Percentiles rank a stretch among this genome's conserved stretches.
Conservation (phyloP, 164 flowering plant species). For the Cinnamomum chago region DNA sequence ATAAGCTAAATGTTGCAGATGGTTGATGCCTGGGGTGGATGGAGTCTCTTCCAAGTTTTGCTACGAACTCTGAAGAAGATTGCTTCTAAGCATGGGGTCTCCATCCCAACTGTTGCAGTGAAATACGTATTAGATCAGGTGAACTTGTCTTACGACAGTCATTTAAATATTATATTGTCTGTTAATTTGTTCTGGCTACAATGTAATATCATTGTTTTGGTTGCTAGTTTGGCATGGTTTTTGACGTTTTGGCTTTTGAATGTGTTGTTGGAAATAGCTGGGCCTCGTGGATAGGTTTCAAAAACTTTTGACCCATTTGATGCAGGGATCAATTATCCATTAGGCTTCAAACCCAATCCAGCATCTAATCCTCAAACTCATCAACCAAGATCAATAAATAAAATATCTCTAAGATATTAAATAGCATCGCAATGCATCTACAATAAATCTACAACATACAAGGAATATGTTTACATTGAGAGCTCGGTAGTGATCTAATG, state of each 20-base stretch:
- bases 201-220: neutral
- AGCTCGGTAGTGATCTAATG: too few relatives aligned
- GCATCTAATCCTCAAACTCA: too few relatives aligned
- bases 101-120: constrained; percentile 86
- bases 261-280: too few relatives aligned
- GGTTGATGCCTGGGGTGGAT: constrained; percentile 99
- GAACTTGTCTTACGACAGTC: constrained; percentile 1
- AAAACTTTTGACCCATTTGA: too few relatives aligned
- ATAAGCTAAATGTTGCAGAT: constrained; percentile 42
- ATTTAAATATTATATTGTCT: neutral
- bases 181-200: neutral
- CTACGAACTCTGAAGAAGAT: constrained; percentile 72
- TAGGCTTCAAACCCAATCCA: too few relatives aligned
- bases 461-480: too few relatives aligned
- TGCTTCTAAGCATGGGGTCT: constrained; percentile 74
- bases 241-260: constrained; percentile 3
- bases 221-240: constrained; percentile 1
- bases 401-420: too few relatives aligned
- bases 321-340: too few relatives aligned
- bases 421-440: too few relatives aligned
- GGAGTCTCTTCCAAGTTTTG: constrained; percentile 82
- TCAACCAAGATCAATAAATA: too few relatives aligned
- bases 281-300: too few relatives aligned
- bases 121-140: constrained; percentile 90
- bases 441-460: too few relatives aligned